These are phyloP conservation scores for Ogataea hybrid DNA, from an alignment of 1,139 yeast genomes.

Conservation along the genomic window DNA sequence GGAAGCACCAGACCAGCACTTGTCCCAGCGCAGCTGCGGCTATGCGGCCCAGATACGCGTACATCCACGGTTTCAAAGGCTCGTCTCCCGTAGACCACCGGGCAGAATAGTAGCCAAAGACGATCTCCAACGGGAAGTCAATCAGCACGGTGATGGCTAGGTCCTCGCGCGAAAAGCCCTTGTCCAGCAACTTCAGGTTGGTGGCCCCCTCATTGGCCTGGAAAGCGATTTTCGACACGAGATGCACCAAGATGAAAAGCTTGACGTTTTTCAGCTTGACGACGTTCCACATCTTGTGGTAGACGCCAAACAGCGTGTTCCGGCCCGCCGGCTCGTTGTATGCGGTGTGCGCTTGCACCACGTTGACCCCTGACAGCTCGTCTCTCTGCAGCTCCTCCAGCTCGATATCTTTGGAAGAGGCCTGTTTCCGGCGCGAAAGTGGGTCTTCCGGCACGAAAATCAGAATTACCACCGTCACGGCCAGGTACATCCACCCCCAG, in stretches of 20 bases:
- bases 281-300: conserved; percentile 73
- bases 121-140: conserved; percentile 93
- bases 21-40: conserved; percentile 76
- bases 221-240: conserved; percentile 85
- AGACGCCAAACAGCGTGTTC: conserved; percentile 36
- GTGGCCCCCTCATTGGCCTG: conserved; percentile 97
- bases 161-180: conserved; percentile 91
- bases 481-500: conserved; percentile 73
- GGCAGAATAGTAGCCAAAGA: conserved; percentile 95
- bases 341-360: conserved; percentile 18
- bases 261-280: conserved; percentile 75
- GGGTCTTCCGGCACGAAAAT: conserved; percentile 69
- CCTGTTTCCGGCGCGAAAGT: conserved; percentile 23
- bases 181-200: conserved; percentile 84
- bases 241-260: conserved; percentile 67
- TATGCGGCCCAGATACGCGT: conserved; percentile 84
- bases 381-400: conserved; percentile 18
- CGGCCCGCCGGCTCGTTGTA: conserved; percentile 9
- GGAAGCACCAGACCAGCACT: conserved; percentile 69
- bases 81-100: conserved; percentile 81
- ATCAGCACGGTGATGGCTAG: conserved; percentile 88
- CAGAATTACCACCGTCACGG: conserved; percentile 61
- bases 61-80: conserved; percentile 84
- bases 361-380: conserved; percentile 11
- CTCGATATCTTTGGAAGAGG: conserved; percentile 31